Evolutionary conservation across 257 asterid genomes (phyloP).

Genomic region (Jacaranda mimosifolia): DNA sequence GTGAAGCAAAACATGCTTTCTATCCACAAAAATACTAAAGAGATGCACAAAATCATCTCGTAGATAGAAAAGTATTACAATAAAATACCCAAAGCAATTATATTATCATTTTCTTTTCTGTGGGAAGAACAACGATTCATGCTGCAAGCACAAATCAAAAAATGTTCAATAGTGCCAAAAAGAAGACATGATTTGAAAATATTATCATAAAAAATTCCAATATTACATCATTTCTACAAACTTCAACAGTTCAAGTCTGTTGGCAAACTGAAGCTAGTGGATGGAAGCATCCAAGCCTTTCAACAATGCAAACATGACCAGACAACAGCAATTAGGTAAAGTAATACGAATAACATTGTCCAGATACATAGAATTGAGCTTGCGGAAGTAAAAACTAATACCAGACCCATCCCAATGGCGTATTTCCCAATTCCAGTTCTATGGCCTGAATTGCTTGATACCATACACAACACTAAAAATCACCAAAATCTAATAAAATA

Average conservation of each 20-base stretch:
- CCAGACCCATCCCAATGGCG: not conserved
- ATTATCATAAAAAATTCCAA: not conserved
- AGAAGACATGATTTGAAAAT: not conserved
- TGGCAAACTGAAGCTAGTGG: conserved; percentile 12
- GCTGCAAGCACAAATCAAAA: conserved; percentile 11
- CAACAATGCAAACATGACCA: conserved; percentile 20
- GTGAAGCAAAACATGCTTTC: conserved; percentile 7
- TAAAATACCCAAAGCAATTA: not conserved
- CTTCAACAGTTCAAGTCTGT: conserved; percentile 17
- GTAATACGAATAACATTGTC: not conserved
- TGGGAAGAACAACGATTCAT: conserved; percentile 23
- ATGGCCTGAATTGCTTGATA: not conserved
- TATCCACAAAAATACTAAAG: conserved; percentile 13
- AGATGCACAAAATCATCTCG: conserved; percentile 14
- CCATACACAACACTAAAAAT: conserved; percentile 5
- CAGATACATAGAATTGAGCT: not conserved
- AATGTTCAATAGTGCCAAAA: conserved; percentile 1
- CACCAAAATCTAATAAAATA: not conserved
- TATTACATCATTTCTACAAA: conserved; percentile 8
- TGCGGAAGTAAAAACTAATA: not conserved
- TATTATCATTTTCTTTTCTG: conserved; percentile 3
- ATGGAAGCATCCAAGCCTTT: conserved; percentile 12
- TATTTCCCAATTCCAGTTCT: conserved; percentile 10
- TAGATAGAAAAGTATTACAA: conserved; percentile 4
- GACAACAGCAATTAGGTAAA: not conserved